Percentiles rank a stretch among this genome's conserved stretches.
These are phyloP conservation scores for Nasturtium officinale DNA, from an alignment of 345 rosid species.

Conservation along the genomic window DNA sequence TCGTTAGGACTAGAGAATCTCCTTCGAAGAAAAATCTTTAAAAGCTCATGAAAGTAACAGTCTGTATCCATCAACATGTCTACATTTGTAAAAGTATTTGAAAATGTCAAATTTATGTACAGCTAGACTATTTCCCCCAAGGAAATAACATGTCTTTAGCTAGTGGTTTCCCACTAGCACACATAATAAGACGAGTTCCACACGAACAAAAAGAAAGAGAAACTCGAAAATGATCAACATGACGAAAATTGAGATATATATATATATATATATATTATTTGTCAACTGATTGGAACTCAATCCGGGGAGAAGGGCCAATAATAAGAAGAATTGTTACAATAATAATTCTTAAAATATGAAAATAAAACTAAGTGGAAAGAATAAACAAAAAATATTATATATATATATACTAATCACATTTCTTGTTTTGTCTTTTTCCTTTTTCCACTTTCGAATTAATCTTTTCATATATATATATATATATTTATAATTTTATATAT, in stretches of 20 bases:
- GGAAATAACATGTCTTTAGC: neutral
- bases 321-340: too few species aligned
- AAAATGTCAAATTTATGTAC: neutral
- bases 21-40: too few species aligned
- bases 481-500: too few species aligned
- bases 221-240: neutral
- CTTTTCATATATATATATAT: too few species aligned
- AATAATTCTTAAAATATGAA: neutral
- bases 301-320: neutral
- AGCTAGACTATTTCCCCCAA: neutral
- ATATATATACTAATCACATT: too few species aligned
- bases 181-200: slow-evolving; percentile 15
- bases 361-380: neutral
- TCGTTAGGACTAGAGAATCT: too few species aligned
- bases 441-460: too few species aligned
- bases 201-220: neutral
- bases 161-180: neutral
- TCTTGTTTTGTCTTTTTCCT: too few species aligned
- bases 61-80: too few species aligned
- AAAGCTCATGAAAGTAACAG: too few species aligned
- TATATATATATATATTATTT: neutral
- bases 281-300: neutral
- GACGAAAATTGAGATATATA: neutral
- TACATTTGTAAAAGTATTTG: too few species aligned
- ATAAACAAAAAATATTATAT: neutral